These are phyloP conservation scores for Odonthalia washingtoniensis DNA, from an alignment of 31 red algal species.

Conservation along the genomic window DNA sequence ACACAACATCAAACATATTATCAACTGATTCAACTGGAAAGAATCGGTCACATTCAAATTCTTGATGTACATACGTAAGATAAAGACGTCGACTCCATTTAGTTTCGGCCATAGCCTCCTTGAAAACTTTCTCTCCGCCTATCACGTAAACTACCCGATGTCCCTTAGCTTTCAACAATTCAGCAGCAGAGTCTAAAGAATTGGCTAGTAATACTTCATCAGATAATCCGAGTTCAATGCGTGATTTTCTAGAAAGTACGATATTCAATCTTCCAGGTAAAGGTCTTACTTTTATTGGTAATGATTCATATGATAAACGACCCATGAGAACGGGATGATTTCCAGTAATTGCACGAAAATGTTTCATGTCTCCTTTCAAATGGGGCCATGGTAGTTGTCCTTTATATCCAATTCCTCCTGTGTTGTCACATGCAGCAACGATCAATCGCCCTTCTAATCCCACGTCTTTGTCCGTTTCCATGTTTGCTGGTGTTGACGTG, in stretches of 20 bases:
- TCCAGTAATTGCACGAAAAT: slow-evolving; percentile 76
- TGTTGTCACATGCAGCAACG: slow-evolving; percentile 49
- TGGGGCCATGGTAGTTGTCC: slow-evolving; percentile 83
- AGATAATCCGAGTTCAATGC: slow-evolving; percentile 37
- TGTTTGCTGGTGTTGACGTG: no score
- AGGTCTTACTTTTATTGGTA: slow-evolving; percentile 69
- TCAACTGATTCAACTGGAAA: slow-evolving; percentile 34
- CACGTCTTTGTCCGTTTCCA: no score
- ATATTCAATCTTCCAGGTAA: slow-evolving; percentile 89
- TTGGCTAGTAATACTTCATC: slow-evolving; percentile 69
- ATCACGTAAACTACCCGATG: slow-evolving; percentile 73
- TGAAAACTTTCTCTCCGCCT: slow-evolving; percentile 84
- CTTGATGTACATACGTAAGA: slow-evolving; percentile 57
- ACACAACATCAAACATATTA: slow-evolving; percentile 30
- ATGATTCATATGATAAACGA: slow-evolving; percentile 68
- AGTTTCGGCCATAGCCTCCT: slow-evolving; percentile 52
- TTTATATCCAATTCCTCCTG: slow-evolving; percentile 77
- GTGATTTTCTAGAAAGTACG: slow-evolving; percentile 65
- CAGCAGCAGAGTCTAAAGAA: slow-evolving; percentile 68
- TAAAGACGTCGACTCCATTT: slow-evolving; percentile 51
- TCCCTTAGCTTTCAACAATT: slow-evolving; percentile 51
- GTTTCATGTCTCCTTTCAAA: slow-evolving; percentile 66
- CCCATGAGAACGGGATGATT: slow-evolving; percentile 88
- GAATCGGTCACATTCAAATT: slow-evolving; percentile 51
- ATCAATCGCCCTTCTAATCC: slow-evolving; percentile 51